Evolutionary conservation across 371 early-diverging fungal genomes (phyloP).

Genomic region (Mucor ambiguus): DNA sequence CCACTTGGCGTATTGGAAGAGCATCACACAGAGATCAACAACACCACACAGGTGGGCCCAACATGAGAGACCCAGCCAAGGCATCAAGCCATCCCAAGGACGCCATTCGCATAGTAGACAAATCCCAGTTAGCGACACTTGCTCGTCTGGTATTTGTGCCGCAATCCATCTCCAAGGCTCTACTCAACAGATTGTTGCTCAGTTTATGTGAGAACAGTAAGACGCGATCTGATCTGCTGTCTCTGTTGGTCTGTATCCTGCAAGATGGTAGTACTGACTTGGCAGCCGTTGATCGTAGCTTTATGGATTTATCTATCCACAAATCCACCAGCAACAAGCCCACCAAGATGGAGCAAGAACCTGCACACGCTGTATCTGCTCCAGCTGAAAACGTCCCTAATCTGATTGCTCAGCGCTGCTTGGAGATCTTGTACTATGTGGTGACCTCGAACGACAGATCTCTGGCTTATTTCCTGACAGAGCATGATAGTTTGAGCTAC

Average conservation of each 20-base stretch:
- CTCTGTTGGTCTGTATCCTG: constrained; percentile 82
- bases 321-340: neutral
- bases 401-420: constrained; percentile 82
- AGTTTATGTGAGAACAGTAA: constrained; percentile 91
- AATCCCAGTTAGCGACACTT: constrained; percentile 76
- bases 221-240: constrained; percentile 82
- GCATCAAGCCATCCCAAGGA: constrained; percentile 44
- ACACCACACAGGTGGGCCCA: neutral
- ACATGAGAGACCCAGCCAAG: neutral
- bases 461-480: constrained; percentile 72
- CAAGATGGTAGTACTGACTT: constrained; percentile 82
- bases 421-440: constrained; percentile 83
- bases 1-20: constrained; percentile 13
- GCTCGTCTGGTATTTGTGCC: constrained; percentile 87
- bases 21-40: neutral
- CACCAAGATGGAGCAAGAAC: neutral
- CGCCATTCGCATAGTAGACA: constrained; percentile 82
- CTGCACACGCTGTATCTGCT: neutral
- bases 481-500: constrained; percentile 56
- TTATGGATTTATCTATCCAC: constrained; percentile 26
- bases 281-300: constrained; percentile 77
- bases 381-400: constrained; percentile 67
- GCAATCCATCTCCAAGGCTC: constrained; percentile 71
- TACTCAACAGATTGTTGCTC: constrained; percentile 73
- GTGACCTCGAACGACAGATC: constrained; percentile 67